phyloP scores from a whole-genome alignment of 2,329 filamentous ascomycete species.

The Aschersonia sp. region DNA sequence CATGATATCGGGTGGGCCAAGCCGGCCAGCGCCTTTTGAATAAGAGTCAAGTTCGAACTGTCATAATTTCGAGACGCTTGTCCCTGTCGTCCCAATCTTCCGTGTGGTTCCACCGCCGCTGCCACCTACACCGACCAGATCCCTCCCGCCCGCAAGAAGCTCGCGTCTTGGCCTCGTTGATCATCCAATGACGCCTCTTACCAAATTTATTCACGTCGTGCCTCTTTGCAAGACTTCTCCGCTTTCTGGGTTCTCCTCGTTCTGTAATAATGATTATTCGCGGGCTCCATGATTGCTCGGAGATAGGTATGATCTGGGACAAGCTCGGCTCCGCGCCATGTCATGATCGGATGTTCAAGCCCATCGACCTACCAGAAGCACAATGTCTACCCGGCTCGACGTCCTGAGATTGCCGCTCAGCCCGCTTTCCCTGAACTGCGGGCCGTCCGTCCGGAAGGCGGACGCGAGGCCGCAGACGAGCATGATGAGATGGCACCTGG shows the following conservation, averaged over 20 bases:
- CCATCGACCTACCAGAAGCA: neutral
- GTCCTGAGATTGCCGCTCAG: too few relatives aligned
- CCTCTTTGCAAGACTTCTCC: conserved; percentile 1
- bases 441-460: too few relatives aligned
- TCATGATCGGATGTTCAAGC: neutral
- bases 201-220: conserved; percentile 2
- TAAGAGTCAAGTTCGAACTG: too few relatives aligned
- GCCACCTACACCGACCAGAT: neutral
- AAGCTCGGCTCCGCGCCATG: conserved; percentile 1
- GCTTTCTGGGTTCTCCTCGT: conserved; percentile 1
- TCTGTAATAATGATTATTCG: neutral
- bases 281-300: neutral
- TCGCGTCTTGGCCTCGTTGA: neutral
- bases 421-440: too few relatives aligned
- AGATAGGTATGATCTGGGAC: conserved; percentile 1
- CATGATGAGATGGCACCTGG: too few relatives aligned
- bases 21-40: too few relatives aligned
- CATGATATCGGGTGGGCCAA: too few relatives aligned
- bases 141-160: neutral
- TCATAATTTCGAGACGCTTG: too few relatives aligned
- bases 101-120: neutral
- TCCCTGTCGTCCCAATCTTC: neutral
- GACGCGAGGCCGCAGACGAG: too few relatives aligned
- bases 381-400: too few relatives aligned
- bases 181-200: conserved; percentile 3